Evolutionary conservation across 140 eudicot species (phyloP).

Genomic region (Erigeron philadelphicus): DNA sequence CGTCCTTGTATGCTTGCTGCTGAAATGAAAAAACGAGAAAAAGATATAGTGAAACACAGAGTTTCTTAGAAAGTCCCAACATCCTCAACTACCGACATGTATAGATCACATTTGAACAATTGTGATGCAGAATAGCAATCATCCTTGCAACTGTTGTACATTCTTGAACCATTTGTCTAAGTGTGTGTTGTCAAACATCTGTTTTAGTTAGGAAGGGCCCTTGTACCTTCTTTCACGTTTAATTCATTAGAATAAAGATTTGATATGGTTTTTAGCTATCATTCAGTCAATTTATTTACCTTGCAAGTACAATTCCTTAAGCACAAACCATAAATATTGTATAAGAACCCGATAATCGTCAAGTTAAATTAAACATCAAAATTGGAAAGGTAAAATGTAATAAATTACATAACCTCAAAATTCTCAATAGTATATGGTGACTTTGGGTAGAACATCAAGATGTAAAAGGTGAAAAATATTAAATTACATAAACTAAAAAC

Average conservation of each 20-base stretch:
- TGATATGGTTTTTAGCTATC: constrained; percentile 14
- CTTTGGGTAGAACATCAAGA: background rate
- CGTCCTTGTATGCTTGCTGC: constrained; percentile 13
- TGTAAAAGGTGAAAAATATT: background rate
- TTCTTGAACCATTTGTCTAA: constrained; percentile 19
- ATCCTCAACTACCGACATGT: constrained; percentile 17
- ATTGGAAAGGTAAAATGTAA: background rate
- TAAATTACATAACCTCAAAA: constrained; percentile 13
- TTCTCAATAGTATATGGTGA: no score
- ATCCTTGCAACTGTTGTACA: constrained; percentile 29
- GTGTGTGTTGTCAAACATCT: constrained; percentile 23
- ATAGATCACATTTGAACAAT: constrained; percentile 26
- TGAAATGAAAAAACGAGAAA: constrained; percentile 15
- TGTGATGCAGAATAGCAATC: constrained; percentile 10
- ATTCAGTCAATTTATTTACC: background rate
- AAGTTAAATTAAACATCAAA: background rate
- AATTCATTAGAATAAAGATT: background rate
- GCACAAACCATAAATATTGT: no score
- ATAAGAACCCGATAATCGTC: background rate
- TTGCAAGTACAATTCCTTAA: background rate
- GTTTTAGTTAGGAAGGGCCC: constrained; percentile 20
- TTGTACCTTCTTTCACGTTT: background rate
- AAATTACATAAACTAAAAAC: background rate
- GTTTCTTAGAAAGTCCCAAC: constrained; percentile 14
- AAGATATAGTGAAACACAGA: constrained; percentile 14